Base-by-base conservation (phyloP, 208 protist species). In the Trypanosoma caninum region DNA sequence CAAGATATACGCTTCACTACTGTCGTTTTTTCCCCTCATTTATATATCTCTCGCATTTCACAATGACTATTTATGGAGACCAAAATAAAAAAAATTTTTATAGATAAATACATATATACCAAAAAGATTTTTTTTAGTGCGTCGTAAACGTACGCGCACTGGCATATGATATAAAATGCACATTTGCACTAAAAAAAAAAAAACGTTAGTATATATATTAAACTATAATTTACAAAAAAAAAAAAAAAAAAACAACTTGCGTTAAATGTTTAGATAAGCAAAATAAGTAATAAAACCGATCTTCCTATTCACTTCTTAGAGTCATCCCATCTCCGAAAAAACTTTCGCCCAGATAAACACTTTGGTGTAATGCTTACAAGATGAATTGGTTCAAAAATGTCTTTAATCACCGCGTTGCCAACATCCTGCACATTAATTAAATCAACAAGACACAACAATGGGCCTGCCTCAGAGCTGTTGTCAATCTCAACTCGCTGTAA, bases 301-400 rank as follows among this genome's bases (percentile, higher is more conserved):
- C n/a, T n/a, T n/a, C n/a, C n/a, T n/a, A n/a, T n/a, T n/a, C n/a
- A 38, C 34, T 7, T 38, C 34, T 38, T 38, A 53, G 28, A 8
- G 44, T 14, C 11, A 13, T 55, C 31, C 27, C 30, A 44, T 25
- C 22, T 44, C 3, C 2, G 7, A 48, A 38, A 61, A 56, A 89
- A 86, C 63, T 78, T 62, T 4, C 78, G 69, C 18, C 76, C 80
- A 1, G 60, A 61, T 2, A 89, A 52, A 48, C 69, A 81, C 18
- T 74, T 74, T 7, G 81, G 82, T 16, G 79, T 74, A 9, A 87
- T 73, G 7, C 78, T 87, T n/a, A 90, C 61, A 10, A 90, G 71
- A 22, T 79, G 80, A 35, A 87, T 76, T 2, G 72, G 63, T 37
- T 88, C 44, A 11, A 45, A 20, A 22, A 90, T 75, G 40, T 84